Base-by-base conservation (phyloP, 78 protist genomes). In the Chrysochromulina tobinii region DNA sequence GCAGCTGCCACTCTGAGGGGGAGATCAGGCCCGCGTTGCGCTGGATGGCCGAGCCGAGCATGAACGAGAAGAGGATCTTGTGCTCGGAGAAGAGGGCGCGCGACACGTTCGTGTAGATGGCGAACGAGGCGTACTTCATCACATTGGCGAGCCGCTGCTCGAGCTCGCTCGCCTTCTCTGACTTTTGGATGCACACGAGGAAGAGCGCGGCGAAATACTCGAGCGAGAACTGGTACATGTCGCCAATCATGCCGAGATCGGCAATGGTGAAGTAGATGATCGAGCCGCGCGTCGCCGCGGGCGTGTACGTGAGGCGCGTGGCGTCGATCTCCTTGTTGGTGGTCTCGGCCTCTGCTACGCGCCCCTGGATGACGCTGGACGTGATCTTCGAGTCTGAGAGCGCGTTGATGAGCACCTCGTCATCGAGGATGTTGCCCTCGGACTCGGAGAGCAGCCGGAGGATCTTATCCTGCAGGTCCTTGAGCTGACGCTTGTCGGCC, bases 401-500 rank as follows among this genome's bases (percentile, higher is more conserved):
- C 50, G 98, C 91, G 84, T 95, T 91, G 77, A 96, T 96, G 58
- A 97, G 94, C 17, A 61, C 72, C 72, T 94, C 97, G 93, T 97
- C 96, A 79, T 97, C 98, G 21, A 97, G 96, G 50, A 95, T 95
- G 87, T 86, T 89, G 57, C 93, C 96, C 61, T 83, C 89, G 18
- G 94, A 73, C 4, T 12, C 18, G 23, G 95, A 81, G 61, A 95
- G 95, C 81, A 90, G 38, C 66, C 89, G 48, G 50, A 95, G 83
- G 50, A 95, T 93, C 89, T 94, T 81, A 72, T 93, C 96, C 89
- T 95, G 94, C 23, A 94, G 68, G 20, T 61, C 81, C 91, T 93
- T n/a, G 27, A 93, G 88, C 81, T 90, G 83, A 79, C 88, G 68
- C 83, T 87, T 81, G 23, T 91, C 94, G 38, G 88, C 75, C 17